These are phyloP conservation scores for Phytophthora chlamydospora DNA, from an alignment of 352 stramenopile genomes.

Conservation along the genomic window DNA sequence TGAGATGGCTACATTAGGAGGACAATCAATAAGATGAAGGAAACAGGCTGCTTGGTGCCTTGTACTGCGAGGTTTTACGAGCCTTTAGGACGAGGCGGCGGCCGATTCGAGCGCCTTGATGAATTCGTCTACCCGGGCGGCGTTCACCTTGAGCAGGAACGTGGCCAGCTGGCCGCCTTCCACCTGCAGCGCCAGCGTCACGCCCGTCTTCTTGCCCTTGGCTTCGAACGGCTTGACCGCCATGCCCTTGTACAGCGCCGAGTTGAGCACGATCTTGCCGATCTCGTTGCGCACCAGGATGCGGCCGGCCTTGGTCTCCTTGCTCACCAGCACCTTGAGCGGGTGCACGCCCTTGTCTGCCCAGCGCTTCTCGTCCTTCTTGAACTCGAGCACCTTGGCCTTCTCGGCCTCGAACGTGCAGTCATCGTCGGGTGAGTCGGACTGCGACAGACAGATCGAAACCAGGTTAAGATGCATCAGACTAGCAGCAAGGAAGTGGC, in stretches of 20 bases:
- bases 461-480: slow-evolving; percentile 2
- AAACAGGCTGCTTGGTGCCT: too few species aligned
- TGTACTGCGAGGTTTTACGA: too few species aligned
- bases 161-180: slow-evolving; percentile 57
- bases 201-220: slow-evolving; percentile 83
- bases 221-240: slow-evolving; percentile 60
- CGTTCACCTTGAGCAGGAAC: slow-evolving; percentile 82
- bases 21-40: neutral
- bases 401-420: slow-evolving; percentile 79
- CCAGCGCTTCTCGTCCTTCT: slow-evolving; percentile 89
- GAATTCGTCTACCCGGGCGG: slow-evolving; percentile 68
- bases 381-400: slow-evolving; percentile 86
- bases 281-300: slow-evolving; percentile 87
- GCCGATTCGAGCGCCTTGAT: slow-evolving; percentile 57
- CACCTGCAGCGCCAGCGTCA: slow-evolving; percentile 68
- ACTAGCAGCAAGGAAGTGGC: neutral
- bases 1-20: neutral
- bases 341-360: slow-evolving; percentile 85
- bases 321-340: slow-evolving; percentile 82
- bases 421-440: slow-evolving; percentile 72
- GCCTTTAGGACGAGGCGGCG: slow-evolving; percentile 25
- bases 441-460: slow-evolving; percentile 32
- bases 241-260: slow-evolving; percentile 82
- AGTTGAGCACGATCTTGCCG: slow-evolving; percentile 89
- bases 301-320: slow-evolving; percentile 66